phyloP scores from a whole-genome alignment of 2,329 filamentous ascomycete species.

The Fusarium euwallaceae region DNA sequence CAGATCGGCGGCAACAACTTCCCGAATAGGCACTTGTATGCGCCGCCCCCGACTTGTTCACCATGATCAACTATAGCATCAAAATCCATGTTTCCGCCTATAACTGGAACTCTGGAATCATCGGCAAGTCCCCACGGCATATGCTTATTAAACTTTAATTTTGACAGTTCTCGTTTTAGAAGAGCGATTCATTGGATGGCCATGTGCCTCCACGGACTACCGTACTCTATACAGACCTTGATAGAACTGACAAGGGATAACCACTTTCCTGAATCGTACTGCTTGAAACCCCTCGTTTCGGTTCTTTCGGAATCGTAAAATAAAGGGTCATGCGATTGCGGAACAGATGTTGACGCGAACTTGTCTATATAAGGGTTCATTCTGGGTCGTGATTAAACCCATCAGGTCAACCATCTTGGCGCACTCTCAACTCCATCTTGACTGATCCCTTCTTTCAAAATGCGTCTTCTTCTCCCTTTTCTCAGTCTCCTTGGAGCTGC shows the following conservation, averaged over 20 bases:
- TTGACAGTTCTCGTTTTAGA: background rate
- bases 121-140: background rate
- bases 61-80: background rate
- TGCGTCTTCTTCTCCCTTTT: background rate
- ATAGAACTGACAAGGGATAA: background rate
- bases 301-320: background rate
- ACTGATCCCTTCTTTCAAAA: background rate
- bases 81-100: background rate
- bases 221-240: background rate
- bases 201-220: background rate
- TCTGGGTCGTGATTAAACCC: background rate
- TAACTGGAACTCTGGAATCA: background rate
- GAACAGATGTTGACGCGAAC: background rate
- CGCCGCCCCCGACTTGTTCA: background rate
- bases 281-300: background rate
- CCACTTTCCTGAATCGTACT: background rate
- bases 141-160: background rate
- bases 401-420: background rate
- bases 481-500: background rate
- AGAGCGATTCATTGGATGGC: background rate
- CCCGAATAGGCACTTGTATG: background rate
- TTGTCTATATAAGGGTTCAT: background rate
- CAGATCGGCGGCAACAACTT: background rate
- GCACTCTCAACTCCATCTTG: background rate
- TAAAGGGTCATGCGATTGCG: background rate